A percentile compares a stretch with the other conserved stretches of the same genome.
Conservation (phyloP, 257 asterid species). For the Nicotiana attenuata region DNA sequence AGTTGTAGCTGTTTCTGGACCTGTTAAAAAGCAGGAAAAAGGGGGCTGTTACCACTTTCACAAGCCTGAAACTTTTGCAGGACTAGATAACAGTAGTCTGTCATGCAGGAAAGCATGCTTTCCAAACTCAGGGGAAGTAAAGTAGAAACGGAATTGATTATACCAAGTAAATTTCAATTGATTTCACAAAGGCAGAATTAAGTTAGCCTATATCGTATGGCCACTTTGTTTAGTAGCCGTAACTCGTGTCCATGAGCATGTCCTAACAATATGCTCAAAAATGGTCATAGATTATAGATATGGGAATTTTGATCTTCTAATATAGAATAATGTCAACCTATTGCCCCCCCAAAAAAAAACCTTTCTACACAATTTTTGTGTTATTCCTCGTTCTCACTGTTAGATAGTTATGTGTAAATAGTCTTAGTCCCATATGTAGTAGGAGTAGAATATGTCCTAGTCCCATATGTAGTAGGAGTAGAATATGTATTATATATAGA, state of each 20-base stretch:
- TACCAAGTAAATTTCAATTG: neutral
- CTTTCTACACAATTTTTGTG: neutral
- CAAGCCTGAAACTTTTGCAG: neutral
- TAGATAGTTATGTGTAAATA: too few relatives aligned
- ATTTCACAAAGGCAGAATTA: neutral
- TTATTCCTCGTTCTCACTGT: neutral
- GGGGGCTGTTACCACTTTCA: neutral
- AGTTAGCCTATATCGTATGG: neutral
- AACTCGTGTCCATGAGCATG: neutral
- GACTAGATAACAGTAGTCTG: neutral
- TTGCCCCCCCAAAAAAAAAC: neutral
- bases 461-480: too few relatives aligned
- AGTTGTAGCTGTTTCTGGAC: conserved; percentile 92
- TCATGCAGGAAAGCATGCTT: neutral
- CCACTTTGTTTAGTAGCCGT: neutral
- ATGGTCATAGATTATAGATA: neutral
- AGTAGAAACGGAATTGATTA: neutral
- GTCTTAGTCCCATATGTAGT: too few relatives aligned
- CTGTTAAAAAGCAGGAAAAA: conserved; percentile 26
- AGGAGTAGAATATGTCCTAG: too few relatives aligned
- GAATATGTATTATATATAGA: too few relatives aligned
- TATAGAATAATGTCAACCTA: neutral
- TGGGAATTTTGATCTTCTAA: neutral
- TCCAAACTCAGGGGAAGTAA: neutral
- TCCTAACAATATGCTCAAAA: neutral